Percentiles rank a stretch among this genome's conserved stretches.
Evolutionary conservation across 768 basidiomycete genomes (phyloP).

Genomic region (Xerocomellus amylosporus): DNA sequence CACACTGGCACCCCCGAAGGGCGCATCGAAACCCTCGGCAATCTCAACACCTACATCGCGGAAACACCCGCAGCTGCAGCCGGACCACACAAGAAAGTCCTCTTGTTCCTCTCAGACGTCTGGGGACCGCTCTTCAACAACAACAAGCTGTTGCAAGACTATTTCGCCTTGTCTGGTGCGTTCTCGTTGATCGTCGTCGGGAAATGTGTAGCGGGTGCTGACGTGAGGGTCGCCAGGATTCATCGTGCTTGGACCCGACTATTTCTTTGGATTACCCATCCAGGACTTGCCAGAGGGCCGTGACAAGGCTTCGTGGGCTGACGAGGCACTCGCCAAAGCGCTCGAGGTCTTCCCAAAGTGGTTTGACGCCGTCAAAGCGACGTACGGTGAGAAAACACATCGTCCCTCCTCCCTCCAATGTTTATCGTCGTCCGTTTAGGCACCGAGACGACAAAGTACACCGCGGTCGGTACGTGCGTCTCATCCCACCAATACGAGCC

Average conservation of each 20-base stretch:
- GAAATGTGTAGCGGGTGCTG: neutral
- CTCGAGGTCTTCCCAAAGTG: constrained; percentile 43
- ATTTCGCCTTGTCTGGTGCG: constrained; percentile 57
- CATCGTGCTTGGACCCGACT: constrained; percentile 56
- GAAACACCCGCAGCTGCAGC: constrained; percentile 35
- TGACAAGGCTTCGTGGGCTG: constrained; percentile 42
- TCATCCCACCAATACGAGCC: too few species aligned
- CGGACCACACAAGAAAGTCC: constrained; percentile 38
- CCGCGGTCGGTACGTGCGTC: constrained; percentile 39
- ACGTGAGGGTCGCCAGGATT: constrained; percentile 40
- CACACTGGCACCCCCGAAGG: constrained; percentile 50
- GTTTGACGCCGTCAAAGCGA: constrained; percentile 47
- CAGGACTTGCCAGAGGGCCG: constrained; percentile 30
- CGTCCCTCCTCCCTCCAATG: neutral
- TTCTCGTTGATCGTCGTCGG: neutral
- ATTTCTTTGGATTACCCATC: constrained; percentile 52
- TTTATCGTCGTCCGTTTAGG: constrained; percentile 12
- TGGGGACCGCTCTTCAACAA: constrained; percentile 54
- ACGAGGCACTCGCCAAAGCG: constrained; percentile 32
- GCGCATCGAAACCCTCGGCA: constrained; percentile 41
- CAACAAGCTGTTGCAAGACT: constrained; percentile 58
- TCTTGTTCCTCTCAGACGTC: constrained; percentile 57
- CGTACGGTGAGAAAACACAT: constrained; percentile 38
- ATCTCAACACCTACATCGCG: constrained; percentile 52
- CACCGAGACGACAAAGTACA: constrained; percentile 36